A percentile compares a stretch with the other conserved stretches of the same genome.
These are phyloP conservation scores for Exophiala oligosperma DNA, from an alignment of 2,329 filamentous ascomycete genomes.

Conservation along the genomic window DNA sequence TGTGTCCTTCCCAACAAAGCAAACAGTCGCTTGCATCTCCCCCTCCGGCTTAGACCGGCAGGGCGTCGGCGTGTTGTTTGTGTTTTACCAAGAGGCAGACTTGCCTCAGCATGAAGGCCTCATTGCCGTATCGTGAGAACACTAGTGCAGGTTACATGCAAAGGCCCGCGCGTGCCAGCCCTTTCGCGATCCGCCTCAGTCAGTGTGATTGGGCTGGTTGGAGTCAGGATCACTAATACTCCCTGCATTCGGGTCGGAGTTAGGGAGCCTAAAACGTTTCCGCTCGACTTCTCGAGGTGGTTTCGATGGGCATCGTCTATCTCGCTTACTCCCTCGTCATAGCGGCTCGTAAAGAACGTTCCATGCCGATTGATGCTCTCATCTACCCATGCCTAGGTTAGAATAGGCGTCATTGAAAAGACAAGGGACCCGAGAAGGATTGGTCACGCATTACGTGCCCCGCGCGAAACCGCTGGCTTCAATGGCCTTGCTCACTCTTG, in stretches of 20 bases:
- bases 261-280: conserved; percentile 2
- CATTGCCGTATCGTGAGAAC: background rate
- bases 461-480: background rate
- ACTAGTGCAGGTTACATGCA: background rate
- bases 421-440: too few species aligned
- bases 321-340: background rate
- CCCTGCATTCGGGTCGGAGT: conserved; percentile 3
- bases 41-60: too few species aligned
- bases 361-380: too few species aligned
- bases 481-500: background rate
- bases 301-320: background rate
- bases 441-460: background rate
- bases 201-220: conserved; percentile 2
- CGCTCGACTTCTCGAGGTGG: too few species aligned
- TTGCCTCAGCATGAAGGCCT: too few species aligned
- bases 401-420: too few species aligned
- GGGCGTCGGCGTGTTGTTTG: too few species aligned
- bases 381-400: too few species aligned
- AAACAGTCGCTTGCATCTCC: too few species aligned
- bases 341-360: too few species aligned
- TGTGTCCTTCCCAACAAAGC: too few species aligned
- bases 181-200: background rate
- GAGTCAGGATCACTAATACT: conserved; percentile 15
- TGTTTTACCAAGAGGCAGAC: too few species aligned
- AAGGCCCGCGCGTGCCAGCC: background rate